Base-by-base conservation (phyloP, 176 grass and related monocot genomes). In the Aegilops tauschii region DNA sequence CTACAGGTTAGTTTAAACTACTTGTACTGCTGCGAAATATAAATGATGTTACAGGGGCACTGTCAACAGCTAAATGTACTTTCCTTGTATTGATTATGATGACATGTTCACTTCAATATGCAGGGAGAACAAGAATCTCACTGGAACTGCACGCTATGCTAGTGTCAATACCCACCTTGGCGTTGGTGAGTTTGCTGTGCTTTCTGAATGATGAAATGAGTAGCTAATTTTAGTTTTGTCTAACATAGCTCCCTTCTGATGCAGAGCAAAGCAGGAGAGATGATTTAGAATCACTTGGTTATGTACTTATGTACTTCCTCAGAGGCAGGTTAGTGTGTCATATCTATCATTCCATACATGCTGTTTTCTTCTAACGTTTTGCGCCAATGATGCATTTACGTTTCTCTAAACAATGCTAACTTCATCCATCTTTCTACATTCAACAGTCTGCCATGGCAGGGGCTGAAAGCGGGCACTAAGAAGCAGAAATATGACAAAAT, bases 141-240 rank as follows among this genome's bases (percentile, higher is more conserved):
- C 93, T 10, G 93, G 93, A 87, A 95, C 93, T 67, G 90, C 93
- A 71, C 88, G 93, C 23, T 95, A 95, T 87, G 93, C 93, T 82
- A 95, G 93, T 87, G 90, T 95, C 44, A 95, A 95, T 84, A 95
- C 93, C n/a, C 93, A 95, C 80, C 90, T 95, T 88, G 93, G 93
- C 0, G 85, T 95, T 85, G 93, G 93, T 95, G 70, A 92, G 93
- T 88, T 90, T 75, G 25, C 35, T 21, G 11, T 36, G 13, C 40
- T 11, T 27, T 68, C 45, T 80, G 16, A 8, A 39, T 76, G 30
- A 76, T 63, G 36, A 54, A 45, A 35, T 16, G 20, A 69, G 8
- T 78, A 49, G 14, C 14, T 39, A 79, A 74, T 37, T 12, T 79
- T 9, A 42, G 21, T 30, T 81, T 31, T 54, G 2, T 56, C 47